phyloP scores from a whole-genome alignment of 2,329 filamentous ascomycete genomes.

The Aspergillus sp. region DNA sequence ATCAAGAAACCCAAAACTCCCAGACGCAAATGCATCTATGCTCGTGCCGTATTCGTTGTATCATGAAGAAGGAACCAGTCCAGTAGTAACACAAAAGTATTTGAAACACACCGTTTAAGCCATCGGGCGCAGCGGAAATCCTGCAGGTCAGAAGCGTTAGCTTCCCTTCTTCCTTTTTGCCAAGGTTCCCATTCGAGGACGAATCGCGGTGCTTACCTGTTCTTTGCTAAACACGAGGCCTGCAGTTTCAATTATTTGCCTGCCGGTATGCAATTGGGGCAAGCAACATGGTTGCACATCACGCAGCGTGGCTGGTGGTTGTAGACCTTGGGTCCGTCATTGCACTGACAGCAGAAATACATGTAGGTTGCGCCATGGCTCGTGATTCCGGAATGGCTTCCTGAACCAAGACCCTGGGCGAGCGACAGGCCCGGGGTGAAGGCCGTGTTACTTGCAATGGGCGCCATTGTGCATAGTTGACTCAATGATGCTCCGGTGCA shows the following conservation, averaged over 20 bases:
- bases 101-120: neutral
- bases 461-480: neutral
- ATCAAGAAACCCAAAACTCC: conserved; percentile 7
- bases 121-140: neutral
- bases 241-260: neutral
- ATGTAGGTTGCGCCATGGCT: conserved; percentile 15
- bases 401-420: neutral
- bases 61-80: neutral
- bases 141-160: neutral
- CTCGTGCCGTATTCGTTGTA: conserved; percentile 3
- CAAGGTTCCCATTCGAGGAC: neutral
- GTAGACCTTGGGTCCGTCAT: conserved; percentile 34
- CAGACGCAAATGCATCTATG: conserved; percentile 6
- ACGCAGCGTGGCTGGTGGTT: conserved; percentile 27
- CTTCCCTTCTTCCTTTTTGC: neutral
- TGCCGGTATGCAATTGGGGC: conserved; percentile 20
- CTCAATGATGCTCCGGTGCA: neutral
- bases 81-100: neutral
- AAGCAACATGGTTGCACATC: conserved; percentile 26
- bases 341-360: conserved; percentile 35
- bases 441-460: conserved; percentile 1
- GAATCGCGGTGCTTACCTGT: neutral
- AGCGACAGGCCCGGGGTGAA: neutral
- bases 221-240: neutral
- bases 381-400: neutral